Evolutionary conservation across 768 basidiomycete genomes (phyloP).

Genomic region (Termitomyces sp.): DNA sequence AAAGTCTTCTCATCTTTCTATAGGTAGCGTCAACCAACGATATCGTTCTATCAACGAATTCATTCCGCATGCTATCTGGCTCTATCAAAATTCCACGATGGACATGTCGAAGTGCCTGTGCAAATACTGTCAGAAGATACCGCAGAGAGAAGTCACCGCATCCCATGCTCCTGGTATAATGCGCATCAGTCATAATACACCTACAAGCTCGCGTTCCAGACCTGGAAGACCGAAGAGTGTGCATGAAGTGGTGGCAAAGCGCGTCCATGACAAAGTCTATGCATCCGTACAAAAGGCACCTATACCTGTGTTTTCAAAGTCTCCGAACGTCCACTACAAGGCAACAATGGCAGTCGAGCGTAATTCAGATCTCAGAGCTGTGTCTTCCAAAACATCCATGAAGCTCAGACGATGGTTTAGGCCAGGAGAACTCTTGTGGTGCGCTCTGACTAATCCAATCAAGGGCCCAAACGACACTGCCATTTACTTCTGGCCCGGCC

Average conservation of each 20-base stretch:
- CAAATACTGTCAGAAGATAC: slow-evolving; percentile 70
- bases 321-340: slow-evolving; percentile 28
- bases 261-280: slow-evolving; percentile 26
- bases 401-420: slow-evolving; percentile 57
- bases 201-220: slow-evolving; percentile 19
- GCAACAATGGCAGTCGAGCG: slow-evolving; percentile 55
- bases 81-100: slow-evolving; percentile 48
- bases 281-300: slow-evolving; percentile 35
- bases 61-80: slow-evolving; percentile 79
- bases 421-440: slow-evolving; percentile 70
- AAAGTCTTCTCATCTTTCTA: slow-evolving; percentile 13
- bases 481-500: slow-evolving; percentile 72
- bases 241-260: slow-evolving; percentile 19
- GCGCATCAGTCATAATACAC: slow-evolving; percentile 19
- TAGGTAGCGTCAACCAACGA: slow-evolving; percentile 39
- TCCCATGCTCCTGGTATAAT: slow-evolving; percentile 36
- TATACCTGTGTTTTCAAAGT: slow-evolving; percentile 21
- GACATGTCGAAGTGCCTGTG: slow-evolving; percentile 54
- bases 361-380: slow-evolving; percentile 56
- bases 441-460: slow-evolving; percentile 48
- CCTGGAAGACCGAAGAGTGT: slow-evolving; percentile 15
- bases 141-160: slow-evolving; percentile 66
- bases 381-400: slow-evolving; percentile 37
- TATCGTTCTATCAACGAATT: slow-evolving; percentile 87
- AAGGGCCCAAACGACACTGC: slow-evolving; percentile 29